Conservation (phyloP, 495 filamentous ascomycete genomes). For the Neurospora sp. region DNA sequence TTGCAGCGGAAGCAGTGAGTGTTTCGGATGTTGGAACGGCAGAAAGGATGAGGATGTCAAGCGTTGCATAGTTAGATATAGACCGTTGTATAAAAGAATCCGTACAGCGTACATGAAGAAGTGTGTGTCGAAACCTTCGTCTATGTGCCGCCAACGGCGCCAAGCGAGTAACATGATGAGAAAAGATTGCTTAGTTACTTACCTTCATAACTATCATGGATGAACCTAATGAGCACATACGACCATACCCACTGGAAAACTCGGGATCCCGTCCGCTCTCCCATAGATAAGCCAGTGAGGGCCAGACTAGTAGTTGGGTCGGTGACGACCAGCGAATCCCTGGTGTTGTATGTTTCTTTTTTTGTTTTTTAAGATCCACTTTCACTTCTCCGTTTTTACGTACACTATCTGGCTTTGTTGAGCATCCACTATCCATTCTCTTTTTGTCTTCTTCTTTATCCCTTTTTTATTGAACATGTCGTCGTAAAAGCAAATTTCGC, state of each 20-base stretch:
- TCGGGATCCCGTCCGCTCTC: conserved; percentile 45
- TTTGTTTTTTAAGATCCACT: too few relatives aligned
- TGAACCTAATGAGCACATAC: not conserved
- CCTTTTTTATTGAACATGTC: too few relatives aligned
- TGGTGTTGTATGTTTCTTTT: conserved; percentile 23
- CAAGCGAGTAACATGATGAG: not conserved
- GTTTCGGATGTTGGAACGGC: too few relatives aligned
- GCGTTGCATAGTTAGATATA: not conserved
- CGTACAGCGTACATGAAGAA: not conserved
- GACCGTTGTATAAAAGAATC: not conserved
- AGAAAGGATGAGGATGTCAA: too few relatives aligned
- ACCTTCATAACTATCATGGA: not conserved
- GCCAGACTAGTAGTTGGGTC: conserved; percentile 23
- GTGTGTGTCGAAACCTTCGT: not conserved
- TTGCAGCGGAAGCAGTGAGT: conserved; percentile 42
- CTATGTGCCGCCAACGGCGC: not conserved
- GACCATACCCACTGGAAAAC: conserved; percentile 17
- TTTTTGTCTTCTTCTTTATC: not conserved
- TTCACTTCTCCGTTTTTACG: too few relatives aligned
- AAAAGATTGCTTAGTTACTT: not conserved
- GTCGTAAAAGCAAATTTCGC: too few relatives aligned
- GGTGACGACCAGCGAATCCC: conserved; percentile 25
- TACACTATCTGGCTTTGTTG: too few relatives aligned
- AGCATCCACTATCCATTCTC: too few relatives aligned
- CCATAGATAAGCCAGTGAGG: conserved; percentile 29